Percentiles rank a stretch among this genome's conserved stretches.
These are phyloP conservation scores for Ammopiptanthus mongolicus DNA, from an alignment of 306 rosid genomes.

Conservation along the genomic window DNA sequence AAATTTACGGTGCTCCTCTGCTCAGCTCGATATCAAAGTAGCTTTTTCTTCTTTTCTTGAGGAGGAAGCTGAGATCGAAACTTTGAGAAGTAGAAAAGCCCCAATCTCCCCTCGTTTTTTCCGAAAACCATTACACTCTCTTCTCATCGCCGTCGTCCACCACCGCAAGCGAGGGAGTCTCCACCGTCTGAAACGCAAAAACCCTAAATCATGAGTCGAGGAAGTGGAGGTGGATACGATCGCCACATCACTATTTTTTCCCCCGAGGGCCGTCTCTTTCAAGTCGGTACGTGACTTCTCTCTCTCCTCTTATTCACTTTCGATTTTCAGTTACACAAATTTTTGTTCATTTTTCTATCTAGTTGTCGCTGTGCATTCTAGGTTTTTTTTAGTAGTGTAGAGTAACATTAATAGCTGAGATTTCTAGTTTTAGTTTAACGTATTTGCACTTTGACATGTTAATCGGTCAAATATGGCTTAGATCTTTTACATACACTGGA, in stretches of 20 bases:
- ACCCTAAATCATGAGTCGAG: slow-evolving; percentile 54
- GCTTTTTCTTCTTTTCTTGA: neutral
- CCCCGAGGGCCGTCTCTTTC: slow-evolving; percentile 96
- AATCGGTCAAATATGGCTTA: neutral
- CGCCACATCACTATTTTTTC: slow-evolving; percentile 99
- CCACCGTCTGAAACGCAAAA: neutral
- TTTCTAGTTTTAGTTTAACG: neutral
- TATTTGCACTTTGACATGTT: neutral
- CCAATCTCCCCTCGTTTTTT: neutral
- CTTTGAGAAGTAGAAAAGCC: neutral
- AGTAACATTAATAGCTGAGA: neutral
- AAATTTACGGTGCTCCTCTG: neutral
- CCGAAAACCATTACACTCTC: neutral
- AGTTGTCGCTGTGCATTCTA: neutral
- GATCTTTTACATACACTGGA: neutral
- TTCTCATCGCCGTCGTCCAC: neutral
- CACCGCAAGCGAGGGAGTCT: neutral
- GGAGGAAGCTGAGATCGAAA: neutral
- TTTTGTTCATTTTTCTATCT: neutral
- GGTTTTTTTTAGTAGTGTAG: neutral
- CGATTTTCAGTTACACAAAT: neutral
- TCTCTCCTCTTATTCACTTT: neutral
- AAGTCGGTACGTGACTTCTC: slow-evolving; percentile 38
- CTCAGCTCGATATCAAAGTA: neutral
- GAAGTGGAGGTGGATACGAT: slow-evolving; percentile 97